A percentile compares a stretch with the other conserved stretches of the same genome.
These are phyloP conservation scores for Pleurotus sapidus DNA, from an alignment of 768 basidiomycete species.

Conservation along the genomic window DNA sequence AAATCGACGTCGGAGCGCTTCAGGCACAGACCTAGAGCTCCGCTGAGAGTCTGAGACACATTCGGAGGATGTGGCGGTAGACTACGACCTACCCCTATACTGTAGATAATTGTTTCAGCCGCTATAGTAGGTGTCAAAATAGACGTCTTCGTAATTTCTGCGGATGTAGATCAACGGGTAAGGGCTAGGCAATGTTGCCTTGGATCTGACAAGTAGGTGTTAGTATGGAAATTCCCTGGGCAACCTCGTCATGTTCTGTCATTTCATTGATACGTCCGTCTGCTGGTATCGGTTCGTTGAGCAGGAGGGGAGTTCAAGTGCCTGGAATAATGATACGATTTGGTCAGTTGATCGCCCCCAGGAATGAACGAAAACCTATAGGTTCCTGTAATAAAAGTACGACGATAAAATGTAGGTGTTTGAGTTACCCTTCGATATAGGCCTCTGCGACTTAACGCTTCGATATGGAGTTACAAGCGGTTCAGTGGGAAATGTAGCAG, in stretches of 20 bases:
- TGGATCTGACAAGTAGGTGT: neutral
- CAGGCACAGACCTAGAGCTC: conserved; percentile 2
- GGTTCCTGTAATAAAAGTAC: no score
- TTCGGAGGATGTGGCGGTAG: conserved; percentile 6
- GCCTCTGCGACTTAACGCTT: no score
- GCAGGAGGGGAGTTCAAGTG: neutral
- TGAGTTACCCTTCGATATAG: no score
- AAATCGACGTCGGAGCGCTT: neutral
- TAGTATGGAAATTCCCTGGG: conserved; percentile 1
- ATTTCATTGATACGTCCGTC: neutral
- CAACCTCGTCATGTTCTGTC: neutral
- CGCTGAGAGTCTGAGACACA: conserved; percentile 2
- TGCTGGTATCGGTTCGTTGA: neutral
- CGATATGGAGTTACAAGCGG: no score
- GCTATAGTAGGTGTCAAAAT: conserved; percentile 4
- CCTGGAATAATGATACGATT: conserved; percentile 1
- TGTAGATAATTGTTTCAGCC: conserved; percentile 2
- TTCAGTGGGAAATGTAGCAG: no score
- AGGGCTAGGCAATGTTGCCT: conserved; percentile 8
- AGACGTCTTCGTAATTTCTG: conserved; percentile 1
- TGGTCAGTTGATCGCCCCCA: neutral
- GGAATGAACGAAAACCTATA: no score
- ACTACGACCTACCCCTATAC: neutral
- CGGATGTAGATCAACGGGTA: neutral
- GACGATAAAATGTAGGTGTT: no score